phyloP scores from a whole-genome alignment of 1,139 yeast species.

The Kurtzmaniella natalensis region DNA sequence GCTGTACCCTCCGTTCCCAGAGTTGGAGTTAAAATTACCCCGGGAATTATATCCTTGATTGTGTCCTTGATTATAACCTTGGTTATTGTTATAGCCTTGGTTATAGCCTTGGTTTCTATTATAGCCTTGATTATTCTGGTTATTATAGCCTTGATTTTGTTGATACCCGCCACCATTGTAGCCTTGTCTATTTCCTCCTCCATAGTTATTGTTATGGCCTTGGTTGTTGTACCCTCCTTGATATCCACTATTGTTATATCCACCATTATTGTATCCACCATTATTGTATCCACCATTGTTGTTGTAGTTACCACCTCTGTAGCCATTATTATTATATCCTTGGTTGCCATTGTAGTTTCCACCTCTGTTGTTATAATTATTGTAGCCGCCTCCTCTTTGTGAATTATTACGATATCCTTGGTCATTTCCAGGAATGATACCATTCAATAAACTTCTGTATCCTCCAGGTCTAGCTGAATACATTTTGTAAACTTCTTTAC shows the following conservation, averaged over 20 bases:
- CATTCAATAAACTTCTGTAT: conserved; percentile 29
- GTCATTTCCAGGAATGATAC: not conserved
- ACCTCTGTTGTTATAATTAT: not conserved
- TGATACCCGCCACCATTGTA: not conserved
- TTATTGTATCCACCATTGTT: not conserved
- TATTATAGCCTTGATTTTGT: conserved; percentile 6
- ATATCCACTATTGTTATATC: conserved; percentile 6
- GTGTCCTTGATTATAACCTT: conserved; percentile 7
- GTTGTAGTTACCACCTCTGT: not conserved
- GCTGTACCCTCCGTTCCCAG: conserved; percentile 10
- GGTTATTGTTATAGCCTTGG: conserved; percentile 10
- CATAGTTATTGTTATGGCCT: conserved; percentile 6
- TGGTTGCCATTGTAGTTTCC: not conserved
- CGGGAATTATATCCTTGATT: conserved; percentile 10
- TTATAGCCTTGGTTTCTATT: conserved; percentile 8
- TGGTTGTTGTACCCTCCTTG: conserved; percentile 3
- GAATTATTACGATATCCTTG: conserved; percentile 1
- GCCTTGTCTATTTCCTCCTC: conserved; percentile 2
- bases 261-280: conserved; percentile 3
- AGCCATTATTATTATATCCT: conserved; percentile 8
- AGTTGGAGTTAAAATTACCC: conserved; percentile 7
- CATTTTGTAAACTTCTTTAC: conserved; percentile 27
- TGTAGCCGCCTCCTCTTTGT: conserved; percentile 7
- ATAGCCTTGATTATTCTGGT: conserved; percentile 10
- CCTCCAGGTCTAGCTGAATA: conserved; percentile 42